phyloP scores from a whole-genome alignment of 116 monocot genomes.

The Trichopus zeylanicus region DNA sequence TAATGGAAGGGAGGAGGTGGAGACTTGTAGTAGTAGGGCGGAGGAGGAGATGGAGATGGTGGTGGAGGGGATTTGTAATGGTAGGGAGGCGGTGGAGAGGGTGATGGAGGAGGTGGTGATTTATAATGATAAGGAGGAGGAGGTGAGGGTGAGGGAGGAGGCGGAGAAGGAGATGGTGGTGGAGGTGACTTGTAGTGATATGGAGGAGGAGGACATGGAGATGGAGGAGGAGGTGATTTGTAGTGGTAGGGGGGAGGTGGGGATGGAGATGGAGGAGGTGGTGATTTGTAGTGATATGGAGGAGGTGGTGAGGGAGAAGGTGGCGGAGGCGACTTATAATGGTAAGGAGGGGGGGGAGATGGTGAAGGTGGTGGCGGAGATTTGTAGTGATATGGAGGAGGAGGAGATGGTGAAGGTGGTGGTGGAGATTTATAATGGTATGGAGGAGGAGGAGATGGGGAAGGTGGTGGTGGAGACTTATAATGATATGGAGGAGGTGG shows the following conservation, averaged over 20 bases:
- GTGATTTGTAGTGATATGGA: background rate
- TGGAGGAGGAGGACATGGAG: conserved; percentile 1
- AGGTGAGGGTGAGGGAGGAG: background rate
- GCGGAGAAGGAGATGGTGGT: background rate
- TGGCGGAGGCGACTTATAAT: background rate
- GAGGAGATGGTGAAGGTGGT: conserved; percentile 1
- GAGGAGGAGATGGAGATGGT: background rate
- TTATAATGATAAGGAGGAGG: background rate
- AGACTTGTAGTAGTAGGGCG: background rate
- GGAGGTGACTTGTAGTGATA: conserved; percentile 2
- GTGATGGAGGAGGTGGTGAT: background rate
- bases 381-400: background rate
- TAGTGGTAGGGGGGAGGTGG: conserved; percentile 4
- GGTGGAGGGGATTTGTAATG: background rate
- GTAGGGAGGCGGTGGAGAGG: background rate
- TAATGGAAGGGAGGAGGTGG: background rate
- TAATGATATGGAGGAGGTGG: conserved; percentile 7
- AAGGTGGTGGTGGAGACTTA: conserved; percentile 1
- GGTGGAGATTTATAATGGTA: background rate
- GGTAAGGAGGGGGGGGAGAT: background rate
- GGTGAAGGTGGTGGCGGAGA: background rate
- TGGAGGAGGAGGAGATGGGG: background rate
- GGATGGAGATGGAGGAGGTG: background rate
- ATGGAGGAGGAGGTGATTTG: conserved; percentile 1
- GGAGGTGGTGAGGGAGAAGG: background rate